phyloP scores from a whole-genome alignment of 2,329 filamentous ascomycete genomes.

The Aspergillus hortae region DNA sequence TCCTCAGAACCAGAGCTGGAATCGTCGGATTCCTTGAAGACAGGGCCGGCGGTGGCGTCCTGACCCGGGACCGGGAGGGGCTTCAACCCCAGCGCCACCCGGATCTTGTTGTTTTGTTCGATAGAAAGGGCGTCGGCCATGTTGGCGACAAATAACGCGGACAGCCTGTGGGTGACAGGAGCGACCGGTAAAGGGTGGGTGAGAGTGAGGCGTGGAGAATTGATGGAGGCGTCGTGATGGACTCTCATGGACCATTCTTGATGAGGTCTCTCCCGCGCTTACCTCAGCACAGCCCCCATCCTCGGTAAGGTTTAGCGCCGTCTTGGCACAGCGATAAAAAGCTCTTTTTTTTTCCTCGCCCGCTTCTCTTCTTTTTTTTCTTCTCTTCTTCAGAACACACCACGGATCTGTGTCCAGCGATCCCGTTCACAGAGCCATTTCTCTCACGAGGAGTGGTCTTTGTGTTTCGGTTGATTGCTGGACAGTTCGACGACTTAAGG shows the following conservation, averaged over 20 bases:
- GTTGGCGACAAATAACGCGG: slow-evolving; percentile 14
- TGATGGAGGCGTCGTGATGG: neutral
- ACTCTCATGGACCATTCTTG: neutral
- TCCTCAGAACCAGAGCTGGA: slow-evolving; percentile 45
- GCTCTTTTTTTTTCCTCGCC: slow-evolving; percentile 11
- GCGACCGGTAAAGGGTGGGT: neutral
- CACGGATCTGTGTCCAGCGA: slow-evolving; percentile 80
- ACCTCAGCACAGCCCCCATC: slow-evolving; percentile 11
- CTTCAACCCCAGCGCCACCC: slow-evolving; percentile 82
- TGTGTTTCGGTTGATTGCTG: slow-evolving; percentile 73
- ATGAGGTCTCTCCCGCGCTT: slow-evolving; percentile 7
- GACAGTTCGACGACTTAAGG: slow-evolving; percentile 84
- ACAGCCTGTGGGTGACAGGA: neutral
- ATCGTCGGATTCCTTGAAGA: slow-evolving; percentile 54
- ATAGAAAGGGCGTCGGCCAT: slow-evolving; percentile 65
- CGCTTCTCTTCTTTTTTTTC: slow-evolving; percentile 35
- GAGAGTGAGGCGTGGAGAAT: neutral
- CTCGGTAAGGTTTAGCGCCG: slow-evolving; percentile 21
- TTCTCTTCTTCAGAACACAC: slow-evolving; percentile 39
- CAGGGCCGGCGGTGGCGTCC: slow-evolving; percentile 46
- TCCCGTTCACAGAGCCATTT: slow-evolving; percentile 56
- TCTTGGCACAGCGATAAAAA: slow-evolving; percentile 31
- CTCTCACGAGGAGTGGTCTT: slow-evolving; percentile 41
- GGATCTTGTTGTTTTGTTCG: slow-evolving; percentile 91
- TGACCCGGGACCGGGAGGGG: slow-evolving; percentile 78